Evolutionary conservation across 2,329 filamentous ascomycete genomes (phyloP).

Genomic region (Aspergillus novoparasiticus): DNA sequence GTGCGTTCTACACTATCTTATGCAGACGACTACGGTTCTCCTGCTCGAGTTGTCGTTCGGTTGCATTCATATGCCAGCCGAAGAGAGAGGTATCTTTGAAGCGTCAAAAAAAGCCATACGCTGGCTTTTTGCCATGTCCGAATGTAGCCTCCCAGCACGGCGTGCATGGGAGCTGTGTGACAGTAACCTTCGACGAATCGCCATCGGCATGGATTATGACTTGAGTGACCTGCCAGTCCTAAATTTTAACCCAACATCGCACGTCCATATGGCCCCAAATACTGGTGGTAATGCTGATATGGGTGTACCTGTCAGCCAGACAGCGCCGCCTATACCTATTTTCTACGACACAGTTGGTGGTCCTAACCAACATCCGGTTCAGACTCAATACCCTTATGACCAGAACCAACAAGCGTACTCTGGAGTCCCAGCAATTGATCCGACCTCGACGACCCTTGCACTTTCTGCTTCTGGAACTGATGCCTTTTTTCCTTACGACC

Average conservation of each 20-base stretch:
- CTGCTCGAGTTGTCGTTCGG: constrained; percentile 51
- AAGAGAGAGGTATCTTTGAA: constrained; percentile 39
- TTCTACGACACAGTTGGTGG: background rate
- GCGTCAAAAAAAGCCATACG: constrained; percentile 45
- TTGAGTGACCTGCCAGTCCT: constrained; percentile 36
- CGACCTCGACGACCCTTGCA: constrained; percentile 13
- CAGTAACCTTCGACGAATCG: constrained; percentile 36
- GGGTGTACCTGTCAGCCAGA: background rate
- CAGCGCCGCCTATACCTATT: background rate
- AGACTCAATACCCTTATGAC: background rate
- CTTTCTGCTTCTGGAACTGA: constrained; percentile 20
- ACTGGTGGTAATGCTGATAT: background rate
- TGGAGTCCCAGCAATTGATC: constrained; percentile 6
- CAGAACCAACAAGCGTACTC: background rate
- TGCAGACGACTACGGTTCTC: constrained; percentile 48
- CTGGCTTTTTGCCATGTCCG: constrained; percentile 47
- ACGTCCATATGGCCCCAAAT: background rate
- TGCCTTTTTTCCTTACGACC: constrained; percentile 42
- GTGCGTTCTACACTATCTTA: constrained; percentile 48
- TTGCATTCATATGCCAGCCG: constrained; percentile 45
- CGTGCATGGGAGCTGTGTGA: constrained; percentile 49
- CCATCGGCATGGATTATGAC: constrained; percentile 39
- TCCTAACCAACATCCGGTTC: background rate
- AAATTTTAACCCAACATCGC: constrained; percentile 17
- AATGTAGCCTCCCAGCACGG: constrained; percentile 40